phyloP scores from a whole-genome alignment of 2,329 filamentous ascomycete genomes.

The Chrysoporthe puriensis region DNA sequence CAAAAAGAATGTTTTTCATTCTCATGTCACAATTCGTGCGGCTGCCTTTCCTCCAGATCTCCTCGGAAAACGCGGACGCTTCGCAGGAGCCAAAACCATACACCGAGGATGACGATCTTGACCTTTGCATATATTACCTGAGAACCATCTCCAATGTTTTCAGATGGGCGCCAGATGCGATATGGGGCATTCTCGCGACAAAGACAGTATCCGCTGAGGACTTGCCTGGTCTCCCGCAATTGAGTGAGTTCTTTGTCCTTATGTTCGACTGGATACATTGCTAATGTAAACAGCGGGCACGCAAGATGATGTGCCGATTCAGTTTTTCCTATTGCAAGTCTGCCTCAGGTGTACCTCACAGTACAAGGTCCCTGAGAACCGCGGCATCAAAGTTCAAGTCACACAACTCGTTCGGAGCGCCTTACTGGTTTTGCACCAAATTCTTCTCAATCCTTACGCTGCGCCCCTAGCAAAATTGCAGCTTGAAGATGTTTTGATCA shows the following conservation, averaged over 20 bases:
- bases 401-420: constrained; percentile 73
- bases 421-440: constrained; percentile 70
- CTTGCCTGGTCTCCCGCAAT: constrained; percentile 46
- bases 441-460: constrained; percentile 67
- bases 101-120: constrained; percentile 68
- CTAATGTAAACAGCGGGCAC: constrained; percentile 49
- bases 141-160: constrained; percentile 75
- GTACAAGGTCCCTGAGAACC: constrained; percentile 41
- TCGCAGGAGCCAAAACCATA: constrained; percentile 42
- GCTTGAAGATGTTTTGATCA: constrained; percentile 72
- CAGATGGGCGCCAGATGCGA: constrained; percentile 66
- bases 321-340: constrained; percentile 69
- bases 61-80: constrained; percentile 32
- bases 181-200: constrained; percentile 72
- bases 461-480: constrained; percentile 63
- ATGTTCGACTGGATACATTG: background rate
- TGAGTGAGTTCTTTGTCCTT: constrained; percentile 52
- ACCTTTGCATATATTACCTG: constrained; percentile 78
- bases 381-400: constrained; percentile 51
- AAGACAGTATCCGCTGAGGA: constrained; percentile 57
- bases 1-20: constrained; percentile 60
- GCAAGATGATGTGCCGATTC: constrained; percentile 62
- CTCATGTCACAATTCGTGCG: constrained; percentile 62
- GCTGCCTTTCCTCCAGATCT: constrained; percentile 54
- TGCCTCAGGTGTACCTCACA: constrained; percentile 66